Conservation (phyloP, 805 yeast genomes). For the Metschnikowia arizonensis region DNA sequence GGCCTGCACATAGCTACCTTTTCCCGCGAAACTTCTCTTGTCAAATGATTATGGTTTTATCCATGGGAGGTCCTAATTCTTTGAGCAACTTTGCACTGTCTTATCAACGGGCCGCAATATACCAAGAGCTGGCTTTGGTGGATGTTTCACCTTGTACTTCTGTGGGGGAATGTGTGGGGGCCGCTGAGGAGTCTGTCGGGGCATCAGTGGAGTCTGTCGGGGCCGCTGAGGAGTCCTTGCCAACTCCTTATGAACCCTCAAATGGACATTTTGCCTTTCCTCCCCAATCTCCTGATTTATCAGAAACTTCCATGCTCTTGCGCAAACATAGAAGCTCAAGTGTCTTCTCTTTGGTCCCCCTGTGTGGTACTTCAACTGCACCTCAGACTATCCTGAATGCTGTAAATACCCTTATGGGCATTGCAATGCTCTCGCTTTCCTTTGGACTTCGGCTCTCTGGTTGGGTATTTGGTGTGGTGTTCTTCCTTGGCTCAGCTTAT, state of each 20-base stretch:
- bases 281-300: not conserved
- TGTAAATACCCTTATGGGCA: slow-evolving; percentile 70
- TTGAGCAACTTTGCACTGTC: slow-evolving; percentile 39
- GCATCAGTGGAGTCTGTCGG: too few species aligned
- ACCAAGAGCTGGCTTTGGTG: slow-evolving; percentile 2
- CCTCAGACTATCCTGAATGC: slow-evolving; percentile 77
- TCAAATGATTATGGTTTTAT: too few species aligned
- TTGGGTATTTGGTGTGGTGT: slow-evolving; percentile 49
- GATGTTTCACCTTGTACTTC: slow-evolving; percentile 18
- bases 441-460: slow-evolving; percentile 66
- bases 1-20: not conserved
- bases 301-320: not conserved
- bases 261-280: slow-evolving; percentile 22
- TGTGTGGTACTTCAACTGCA: slow-evolving; percentile 39
- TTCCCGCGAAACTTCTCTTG: not conserved
- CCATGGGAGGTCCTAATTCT: slow-evolving; percentile 1
- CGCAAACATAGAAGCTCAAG: slow-evolving; percentile 23
- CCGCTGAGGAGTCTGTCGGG: too few species aligned
- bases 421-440: slow-evolving; percentile 72
- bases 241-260: too few species aligned
- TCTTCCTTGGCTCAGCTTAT: slow-evolving; percentile 44
- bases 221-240: too few species aligned
- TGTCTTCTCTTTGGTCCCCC: not conserved
- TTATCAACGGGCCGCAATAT: slow-evolving; percentile 32
- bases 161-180: not conserved